Evolutionary conservation across 371 early-diverging fungal genomes (phyloP).

Genomic region (Gilbertella persicaria): DNA sequence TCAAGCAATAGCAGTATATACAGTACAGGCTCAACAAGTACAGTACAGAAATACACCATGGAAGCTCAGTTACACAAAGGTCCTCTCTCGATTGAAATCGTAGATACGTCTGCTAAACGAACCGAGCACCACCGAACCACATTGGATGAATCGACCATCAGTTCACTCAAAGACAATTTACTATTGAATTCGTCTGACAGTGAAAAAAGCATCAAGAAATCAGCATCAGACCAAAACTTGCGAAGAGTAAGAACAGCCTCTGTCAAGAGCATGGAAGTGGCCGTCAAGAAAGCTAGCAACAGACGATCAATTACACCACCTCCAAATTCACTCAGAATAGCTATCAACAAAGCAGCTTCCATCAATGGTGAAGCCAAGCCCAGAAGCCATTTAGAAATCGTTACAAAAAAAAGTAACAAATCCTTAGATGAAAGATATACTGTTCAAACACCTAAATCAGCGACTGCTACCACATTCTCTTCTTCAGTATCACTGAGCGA

Average conservation of each 20-base stretch:
- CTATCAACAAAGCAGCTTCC: not conserved
- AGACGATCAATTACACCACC: conserved; percentile 1
- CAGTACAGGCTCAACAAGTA: too few relatives aligned
- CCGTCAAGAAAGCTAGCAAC: not conserved
- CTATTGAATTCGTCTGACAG: not conserved
- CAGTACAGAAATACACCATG: conserved; percentile 8
- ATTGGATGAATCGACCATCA: not conserved
- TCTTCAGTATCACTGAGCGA: too few relatives aligned
- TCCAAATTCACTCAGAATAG: not conserved
- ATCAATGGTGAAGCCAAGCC: not conserved
- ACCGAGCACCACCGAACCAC: not conserved
- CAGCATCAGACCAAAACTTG: conserved; percentile 12
- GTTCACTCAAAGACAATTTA: not conserved
- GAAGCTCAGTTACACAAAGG: conserved; percentile 10
- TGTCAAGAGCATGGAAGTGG: not conserved
- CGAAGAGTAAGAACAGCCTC: not conserved
- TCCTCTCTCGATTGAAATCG: conserved; percentile 2
- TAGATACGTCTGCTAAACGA: conserved; percentile 2
- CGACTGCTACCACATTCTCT: too few relatives aligned
- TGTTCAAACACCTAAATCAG: too few relatives aligned
- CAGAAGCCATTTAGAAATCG: not conserved
- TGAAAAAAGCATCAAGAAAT: conserved; percentile 6
- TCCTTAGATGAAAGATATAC: not conserved
- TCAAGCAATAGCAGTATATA: too few relatives aligned
- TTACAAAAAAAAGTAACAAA: not conserved